Conservation (phyloP, 2,329 filamentous ascomycete species). For the Fonsecaea pugnacius region DNA sequence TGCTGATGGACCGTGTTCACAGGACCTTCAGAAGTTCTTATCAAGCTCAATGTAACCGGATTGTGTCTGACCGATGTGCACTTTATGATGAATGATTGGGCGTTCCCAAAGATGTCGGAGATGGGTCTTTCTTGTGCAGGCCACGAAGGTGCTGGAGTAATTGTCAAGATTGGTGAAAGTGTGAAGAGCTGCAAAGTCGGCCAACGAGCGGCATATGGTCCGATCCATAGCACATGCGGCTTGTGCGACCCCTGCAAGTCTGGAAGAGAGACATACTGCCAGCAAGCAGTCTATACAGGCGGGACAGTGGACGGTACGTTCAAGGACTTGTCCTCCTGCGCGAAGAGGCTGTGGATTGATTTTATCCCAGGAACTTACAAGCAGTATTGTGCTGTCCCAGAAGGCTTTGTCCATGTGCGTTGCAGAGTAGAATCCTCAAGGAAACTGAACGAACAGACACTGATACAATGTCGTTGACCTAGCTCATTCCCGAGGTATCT, state of each 20-base stretch:
- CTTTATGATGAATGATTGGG: slow-evolving; percentile 61
- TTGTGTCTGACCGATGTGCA: slow-evolving; percentile 64
- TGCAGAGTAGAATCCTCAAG: not conserved
- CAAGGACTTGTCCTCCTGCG: slow-evolving; percentile 13
- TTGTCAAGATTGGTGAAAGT: slow-evolving; percentile 60
- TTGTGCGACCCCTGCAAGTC: slow-evolving; percentile 57
- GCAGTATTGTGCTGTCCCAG: slow-evolving; percentile 63
- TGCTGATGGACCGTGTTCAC: not conserved
- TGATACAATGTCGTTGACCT: slow-evolving; percentile 6
- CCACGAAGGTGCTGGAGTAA: slow-evolving; percentile 63
- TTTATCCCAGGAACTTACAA: slow-evolving; percentile 56
- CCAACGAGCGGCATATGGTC: slow-evolving; percentile 59
- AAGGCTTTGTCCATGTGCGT: slow-evolving; percentile 51
- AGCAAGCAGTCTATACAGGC: slow-evolving; percentile 51
- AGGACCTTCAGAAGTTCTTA: slow-evolving; percentile 60
- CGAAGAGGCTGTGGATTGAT: slow-evolving; percentile 10
- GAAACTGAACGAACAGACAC: not conserved
- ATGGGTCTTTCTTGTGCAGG: slow-evolving; percentile 54
- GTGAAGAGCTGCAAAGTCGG: slow-evolving; percentile 60
- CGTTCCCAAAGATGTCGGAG: slow-evolving; percentile 50
- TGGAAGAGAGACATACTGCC: slow-evolving; percentile 61
- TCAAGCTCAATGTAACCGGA: slow-evolving; percentile 62
- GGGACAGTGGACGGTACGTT: slow-evolving; percentile 41
- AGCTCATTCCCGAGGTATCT: slow-evolving; percentile 31
- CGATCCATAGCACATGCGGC: slow-evolving; percentile 57